Evolutionary conservation across 495 filamentous ascomycete genomes (phyloP), one percentile per base, ranked within the genome.

Genomic region (Tuber brumale): DNA sequence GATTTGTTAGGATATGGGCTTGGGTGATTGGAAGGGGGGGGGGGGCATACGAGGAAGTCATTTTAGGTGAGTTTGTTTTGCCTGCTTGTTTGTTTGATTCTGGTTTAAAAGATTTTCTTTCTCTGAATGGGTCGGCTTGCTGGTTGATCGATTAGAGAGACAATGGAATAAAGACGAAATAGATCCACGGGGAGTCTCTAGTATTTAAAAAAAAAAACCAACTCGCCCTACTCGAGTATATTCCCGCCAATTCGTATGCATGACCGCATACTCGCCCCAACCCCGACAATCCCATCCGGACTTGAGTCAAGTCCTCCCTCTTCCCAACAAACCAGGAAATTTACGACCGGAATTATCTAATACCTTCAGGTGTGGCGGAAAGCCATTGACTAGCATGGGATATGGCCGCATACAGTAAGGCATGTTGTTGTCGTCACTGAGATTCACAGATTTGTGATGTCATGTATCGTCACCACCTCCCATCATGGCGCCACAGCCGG

Each of bases 211-310:
- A 66, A 31, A 10, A 18, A 66, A 16, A n/a, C 57, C n/a, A 66
- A 3, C 57, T 18, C 57, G 31, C 27, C n/a, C 3, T n/a, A 66
- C 10, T 27, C 2, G 0, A 3, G 2, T 42, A 42, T 6, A 12
- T 51, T n/a, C 48, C 23, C 9, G 21, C 8, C n/a, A 31, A 66
- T 66, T 66, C 57, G 57, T 66, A 31, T 31, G 57, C 69, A 79
- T 80, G 78, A 80, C 78, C 76, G 78, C 78, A 80, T 80, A 69
- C 78, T 57, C 16, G 57, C 3, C 57, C 57, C n/a, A 31, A 16
- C 12, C n/a, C 57, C 14, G 51, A 0, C 19, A 19, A 48, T 19
- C 46, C 19, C 18, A 23, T 6, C 51, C n/a, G 31, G 51, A 61
- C 51, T n/a, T 16, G 18, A n/a, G 48, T n/a, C 19, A 51, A 51